Conservation (phyloP, 2,329 filamentous ascomycete genomes). For the Phialocephala subalpina region DNA sequence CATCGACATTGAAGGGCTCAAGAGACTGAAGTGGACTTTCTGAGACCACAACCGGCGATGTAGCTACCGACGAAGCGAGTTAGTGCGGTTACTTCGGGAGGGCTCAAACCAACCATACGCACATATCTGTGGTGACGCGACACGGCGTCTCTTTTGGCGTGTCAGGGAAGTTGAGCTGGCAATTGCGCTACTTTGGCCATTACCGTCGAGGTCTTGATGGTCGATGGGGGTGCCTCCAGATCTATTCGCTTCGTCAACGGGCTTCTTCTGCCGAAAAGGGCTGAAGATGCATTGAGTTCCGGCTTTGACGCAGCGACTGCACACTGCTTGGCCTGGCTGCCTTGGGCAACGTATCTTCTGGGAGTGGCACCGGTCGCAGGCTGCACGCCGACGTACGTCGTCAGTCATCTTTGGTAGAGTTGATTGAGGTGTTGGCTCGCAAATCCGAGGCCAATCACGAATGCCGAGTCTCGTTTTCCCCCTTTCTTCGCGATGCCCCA, state of each 20-base stretch:
- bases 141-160: neutral
- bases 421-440: neutral
- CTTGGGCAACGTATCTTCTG: slow-evolving; percentile 57
- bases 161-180: neutral
- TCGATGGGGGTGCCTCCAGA: neutral
- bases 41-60: neutral
- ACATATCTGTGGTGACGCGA: neutral
- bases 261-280: slow-evolving; percentile 44
- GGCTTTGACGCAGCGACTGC: slow-evolving; percentile 53
- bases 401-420: slow-evolving; percentile 28
- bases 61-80: neutral
- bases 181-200: neutral
- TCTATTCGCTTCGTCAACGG: neutral
- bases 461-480: neutral
- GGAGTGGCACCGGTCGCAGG: slow-evolving; percentile 55
- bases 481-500: neutral
- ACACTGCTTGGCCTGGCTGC: slow-evolving; percentile 46
- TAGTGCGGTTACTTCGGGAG: neutral
- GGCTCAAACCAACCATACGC: neutral
- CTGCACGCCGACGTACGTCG: slow-evolving; percentile 36
- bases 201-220: neutral
- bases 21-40: neutral
- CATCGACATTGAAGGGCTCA: slow-evolving; percentile 11
- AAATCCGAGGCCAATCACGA: neutral
- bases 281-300: slow-evolving; percentile 52